Evolutionary conservation across 768 basidiomycete genomes (phyloP), one percentile per base, ranked within the genome.

Genomic region (Hygrocybe coccinea): DNA sequence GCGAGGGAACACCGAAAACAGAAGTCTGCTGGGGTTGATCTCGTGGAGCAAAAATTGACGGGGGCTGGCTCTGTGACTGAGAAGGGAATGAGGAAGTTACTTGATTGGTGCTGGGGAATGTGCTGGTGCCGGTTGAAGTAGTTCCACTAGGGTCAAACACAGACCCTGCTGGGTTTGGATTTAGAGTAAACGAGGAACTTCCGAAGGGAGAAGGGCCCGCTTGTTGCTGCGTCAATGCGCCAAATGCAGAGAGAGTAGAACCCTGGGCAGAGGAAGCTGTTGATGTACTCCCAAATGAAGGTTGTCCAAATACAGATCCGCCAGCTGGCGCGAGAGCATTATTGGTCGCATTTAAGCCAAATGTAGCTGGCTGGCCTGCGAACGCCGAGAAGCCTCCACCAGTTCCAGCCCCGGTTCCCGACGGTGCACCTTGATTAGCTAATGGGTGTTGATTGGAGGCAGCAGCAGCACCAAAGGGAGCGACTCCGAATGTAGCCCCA

Each of bases 311-410:
- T 5, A 60, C 64, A 9, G 68, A 65, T 17, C 39, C 49, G 1
- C 39, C 50, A 17, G 52, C 25, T 12, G 54, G 33, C 10, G 55
- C 38, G 14, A 47, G 11, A 21, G 37, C 37, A 50, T 36, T 56
- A 33, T 36, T 61, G 62, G 65, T 60, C 1, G 69, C 59, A 14
- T 69, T 59, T 25, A 60, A 63, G 10, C 71, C 77, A 63, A 81
- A 80, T 0, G 72, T 66, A 17, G 79, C 71, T 11, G 65, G 54
- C 24, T 70, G 60, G 44, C 74, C 73, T 14, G 56, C 53, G 58
- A 79, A 79, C 4, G 74, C 71, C 6, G 78, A 75, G 55, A 60
- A 60, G 3, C 52, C 59, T 2, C 56, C 51, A 5, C 50, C 56
- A 46, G 39, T 25, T 41, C 51, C 51, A 34, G 25, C 33, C 33